Base-by-base conservation (phyloP, 495 filamentous ascomycete genomes). In the Ascobolus immersus region DNA sequence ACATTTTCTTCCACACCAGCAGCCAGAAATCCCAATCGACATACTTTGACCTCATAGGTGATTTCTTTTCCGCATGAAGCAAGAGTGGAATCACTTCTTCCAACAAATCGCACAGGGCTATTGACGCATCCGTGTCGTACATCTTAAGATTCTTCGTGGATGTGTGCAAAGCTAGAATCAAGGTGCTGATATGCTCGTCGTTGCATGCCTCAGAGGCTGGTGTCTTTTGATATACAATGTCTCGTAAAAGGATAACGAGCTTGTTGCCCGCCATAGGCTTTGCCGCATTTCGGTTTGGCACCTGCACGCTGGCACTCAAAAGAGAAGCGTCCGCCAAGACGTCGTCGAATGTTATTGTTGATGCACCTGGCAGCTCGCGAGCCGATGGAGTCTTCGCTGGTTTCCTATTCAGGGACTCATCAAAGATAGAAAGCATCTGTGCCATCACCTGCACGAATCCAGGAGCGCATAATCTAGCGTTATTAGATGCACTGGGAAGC, bases 11-110 rank as follows among this genome's bases (percentile, higher is more conserved):
- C 47, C 71, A 79, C 0, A 86, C 82, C 5, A 69, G 63, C 23
- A 84, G 55, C 86, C 86, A 94, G 49, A 96, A 94, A 0, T 62
- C 52, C 78, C 80, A 93, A 51, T 92, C 77, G 31, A 70, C 53
- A 38, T 50, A 49, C 31, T 50, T 20, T 2, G 35, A 22, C n/a
- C 28, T 17, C 14, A 10, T 17, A 13, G 24, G 31, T 21, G 35
- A 34, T 17, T 36, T 7, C 26, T 32, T 40, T 28, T 49, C 47
- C 3, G 39, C 46, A 29, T 41, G 25, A 2, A 42, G 35, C 29
- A 49, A 40, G 17, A 49, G 49, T 17, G 51, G 38, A 24, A 71
- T 39, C 4, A 59, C 51, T 48, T 94, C 81, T 48, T 94, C 80
- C 19, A 92, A 58, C 37, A 94, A 81, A 47, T 94, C 86, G 54